Evolutionary conservation across 2,329 filamentous ascomycete genomes (phyloP).

Genomic region (Scedosporium aurantiacum): DNA sequence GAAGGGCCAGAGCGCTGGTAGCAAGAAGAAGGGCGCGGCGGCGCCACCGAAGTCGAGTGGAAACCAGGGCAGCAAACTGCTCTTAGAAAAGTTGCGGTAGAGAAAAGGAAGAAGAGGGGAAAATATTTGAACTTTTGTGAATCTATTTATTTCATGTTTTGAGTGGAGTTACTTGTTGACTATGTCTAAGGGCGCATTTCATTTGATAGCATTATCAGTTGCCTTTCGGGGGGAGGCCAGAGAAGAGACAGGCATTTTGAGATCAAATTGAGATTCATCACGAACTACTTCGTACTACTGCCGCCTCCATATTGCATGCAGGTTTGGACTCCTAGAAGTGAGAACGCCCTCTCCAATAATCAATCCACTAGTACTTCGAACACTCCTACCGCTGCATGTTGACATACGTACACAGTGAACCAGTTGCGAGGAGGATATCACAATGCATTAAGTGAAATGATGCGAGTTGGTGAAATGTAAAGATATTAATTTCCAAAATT

Average conservation of each 20-base stretch:
- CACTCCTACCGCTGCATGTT: no score
- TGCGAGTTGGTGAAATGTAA: no score
- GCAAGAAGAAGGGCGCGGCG: slow-evolving; percentile 25
- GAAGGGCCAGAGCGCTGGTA: slow-evolving; percentile 16
- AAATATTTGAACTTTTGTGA: slow-evolving; percentile 3
- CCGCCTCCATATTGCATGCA: no score
- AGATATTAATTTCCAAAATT: no score
- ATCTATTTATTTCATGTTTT: neutral
- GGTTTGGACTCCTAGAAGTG: no score
- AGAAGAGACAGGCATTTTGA: neutral
- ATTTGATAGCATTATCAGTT: neutral
- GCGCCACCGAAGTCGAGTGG: slow-evolving; percentile 28
- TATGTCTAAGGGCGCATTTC: neutral
- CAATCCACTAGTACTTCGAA: no score
- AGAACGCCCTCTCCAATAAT: no score
- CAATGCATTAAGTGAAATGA: no score
- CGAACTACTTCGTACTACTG: neutral
- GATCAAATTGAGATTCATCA: neutral
- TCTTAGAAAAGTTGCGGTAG: slow-evolving; percentile 44
- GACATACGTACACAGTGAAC: no score
- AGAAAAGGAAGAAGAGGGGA: slow-evolving; percentile 8
- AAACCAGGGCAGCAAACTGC: slow-evolving; percentile 50
- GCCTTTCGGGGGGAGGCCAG: neutral
- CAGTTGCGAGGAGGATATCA: no score
- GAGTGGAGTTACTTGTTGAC: neutral